These are phyloP conservation scores for Alternaria arbusti DNA, from an alignment of 2,329 filamentous ascomycete genomes.

Conservation along the genomic window DNA sequence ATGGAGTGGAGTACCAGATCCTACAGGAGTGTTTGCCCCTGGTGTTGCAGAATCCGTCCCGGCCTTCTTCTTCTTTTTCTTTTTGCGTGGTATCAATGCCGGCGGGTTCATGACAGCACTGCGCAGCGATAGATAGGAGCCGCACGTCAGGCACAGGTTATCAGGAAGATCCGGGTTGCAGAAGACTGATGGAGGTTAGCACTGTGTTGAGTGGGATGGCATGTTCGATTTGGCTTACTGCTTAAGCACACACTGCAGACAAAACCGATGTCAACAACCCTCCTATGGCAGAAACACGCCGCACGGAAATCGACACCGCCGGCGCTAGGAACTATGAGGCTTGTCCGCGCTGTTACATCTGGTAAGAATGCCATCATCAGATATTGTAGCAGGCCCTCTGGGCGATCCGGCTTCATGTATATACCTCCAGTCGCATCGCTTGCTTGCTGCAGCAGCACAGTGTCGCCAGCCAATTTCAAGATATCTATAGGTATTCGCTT, in stretches of 20 bases:
- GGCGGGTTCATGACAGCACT: slow-evolving; percentile 42
- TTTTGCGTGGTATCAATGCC: slow-evolving; percentile 46
- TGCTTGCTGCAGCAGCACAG: slow-evolving; percentile 94
- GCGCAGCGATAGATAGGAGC: slow-evolving; percentile 47
- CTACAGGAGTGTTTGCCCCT: slow-evolving; percentile 39
- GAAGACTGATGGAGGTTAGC: slow-evolving; percentile 39
- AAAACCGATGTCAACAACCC: slow-evolving; percentile 88
- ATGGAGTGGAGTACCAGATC: slow-evolving; percentile 44
- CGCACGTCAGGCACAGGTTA: slow-evolving; percentile 48
- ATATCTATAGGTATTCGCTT: slow-evolving; percentile 91
- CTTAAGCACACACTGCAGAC: slow-evolving; percentile 96
- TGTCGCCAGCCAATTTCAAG: slow-evolving; percentile 80
- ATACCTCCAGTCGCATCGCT: slow-evolving; percentile 74
- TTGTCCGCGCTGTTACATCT: slow-evolving; percentile 67
- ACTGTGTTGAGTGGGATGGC: not conserved
- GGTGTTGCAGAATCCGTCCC: slow-evolving; percentile 45
- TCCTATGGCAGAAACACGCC: slow-evolving; percentile 96
- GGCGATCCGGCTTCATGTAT: slow-evolving; percentile 64
- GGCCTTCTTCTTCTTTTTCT: slow-evolving; percentile 49
- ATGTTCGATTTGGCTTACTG: slow-evolving; percentile 57
- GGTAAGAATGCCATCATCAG: slow-evolving; percentile 94
- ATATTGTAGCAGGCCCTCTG: slow-evolving; percentile 79
- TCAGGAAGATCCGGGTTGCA: slow-evolving; percentile 42
- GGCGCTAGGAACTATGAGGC: slow-evolving; percentile 78
- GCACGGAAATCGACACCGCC: slow-evolving; percentile 94